Evolutionary conservation across 192 early-diverging fungal genomes (phyloP).

Genomic region (Entomortierella chlamydospora): DNA sequence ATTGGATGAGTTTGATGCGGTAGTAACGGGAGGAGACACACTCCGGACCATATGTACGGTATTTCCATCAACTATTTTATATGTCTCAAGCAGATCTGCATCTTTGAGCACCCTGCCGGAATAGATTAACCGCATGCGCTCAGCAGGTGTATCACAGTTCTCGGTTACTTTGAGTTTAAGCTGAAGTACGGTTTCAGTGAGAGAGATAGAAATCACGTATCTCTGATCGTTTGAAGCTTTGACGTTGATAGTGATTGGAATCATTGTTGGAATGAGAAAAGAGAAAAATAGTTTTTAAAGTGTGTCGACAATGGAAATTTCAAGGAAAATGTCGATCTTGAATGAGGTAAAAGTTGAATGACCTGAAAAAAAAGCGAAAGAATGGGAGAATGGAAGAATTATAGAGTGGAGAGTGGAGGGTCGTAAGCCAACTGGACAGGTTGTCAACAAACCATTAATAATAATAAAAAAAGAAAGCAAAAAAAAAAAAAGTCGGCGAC

Average conservation of each 20-base stretch:
- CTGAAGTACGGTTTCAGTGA: constrained; percentile 72
- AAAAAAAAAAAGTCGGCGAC: constrained; percentile 3
- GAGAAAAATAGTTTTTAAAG: too few species aligned
- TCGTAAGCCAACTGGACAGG: too few species aligned
- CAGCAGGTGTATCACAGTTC: constrained; percentile 67
- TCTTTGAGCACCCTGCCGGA: constrained; percentile 96
- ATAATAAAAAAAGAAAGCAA: background rate
- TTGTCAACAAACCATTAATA: background rate
- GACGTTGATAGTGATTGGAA: background rate
- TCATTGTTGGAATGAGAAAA: too few species aligned
- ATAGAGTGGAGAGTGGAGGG: background rate
- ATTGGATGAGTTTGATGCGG: background rate
- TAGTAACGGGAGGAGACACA: constrained; percentile 4
- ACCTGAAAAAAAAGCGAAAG: background rate
- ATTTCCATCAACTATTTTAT: constrained; percentile 89
- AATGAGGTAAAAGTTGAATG: too few species aligned
- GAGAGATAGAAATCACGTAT: constrained; percentile 68
- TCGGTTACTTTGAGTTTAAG: constrained; percentile 82
- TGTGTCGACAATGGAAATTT: too few species aligned
- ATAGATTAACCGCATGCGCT: constrained; percentile 88
- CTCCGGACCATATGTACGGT: constrained; percentile 93
- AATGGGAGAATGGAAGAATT: background rate
- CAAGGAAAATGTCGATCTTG: too few species aligned
- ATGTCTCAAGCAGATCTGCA: constrained; percentile 72
- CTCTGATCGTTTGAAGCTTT: constrained; percentile 69